Evolutionary conservation across 1,139 yeast genomes (phyloP), one percentile per base, ranked within the genome.

Genomic region (Pichia sp.): DNA sequence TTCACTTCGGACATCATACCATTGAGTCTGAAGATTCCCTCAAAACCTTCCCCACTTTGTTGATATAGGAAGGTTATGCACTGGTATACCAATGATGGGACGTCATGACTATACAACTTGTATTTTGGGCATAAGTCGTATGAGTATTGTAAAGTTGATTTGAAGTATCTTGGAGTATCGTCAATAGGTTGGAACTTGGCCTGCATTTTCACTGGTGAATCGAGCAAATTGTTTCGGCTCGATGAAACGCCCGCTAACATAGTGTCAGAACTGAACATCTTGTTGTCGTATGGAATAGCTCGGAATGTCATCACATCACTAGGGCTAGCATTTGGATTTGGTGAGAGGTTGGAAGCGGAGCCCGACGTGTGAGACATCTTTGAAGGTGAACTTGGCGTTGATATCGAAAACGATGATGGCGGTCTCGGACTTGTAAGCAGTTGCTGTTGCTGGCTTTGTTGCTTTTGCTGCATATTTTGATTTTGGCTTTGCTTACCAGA

Each of bases 11-110:
- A 72, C 37, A 91, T 84, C 23, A 95, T 83, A 3, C 98, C 98
- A 58, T 93, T 85, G 39, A 88, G 64, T 45, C 98, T 67, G 62
- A 91, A 91, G 2, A 91, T 74, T 4, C 98, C 98, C 54, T 88
- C 96, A 56, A 86, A 94, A 45, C 73, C 74, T 15, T 82, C 66
- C 0, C 94, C 96, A 11, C 83, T 77, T 17, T 79, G 72, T 32
- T 66, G 69, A 37, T 72, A 69, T 33, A 91, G 64, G 48, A 71
- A 82, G 41, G 77, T 85, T 30, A 91, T 57, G 52, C 96, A 86
- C 41, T 95, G 65, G 51, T 63, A 82, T 17, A 86, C 73, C 10
- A 91, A 75, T 30, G 91, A 76, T 1, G 98, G 97, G 10, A 91
- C 74, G 13, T 49, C 50, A 11, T 38, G 40, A 3, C 45, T 51